phyloP scores from a whole-genome alignment of 331 rosid genomes.

The Erythrophleum ivorense region DNA sequence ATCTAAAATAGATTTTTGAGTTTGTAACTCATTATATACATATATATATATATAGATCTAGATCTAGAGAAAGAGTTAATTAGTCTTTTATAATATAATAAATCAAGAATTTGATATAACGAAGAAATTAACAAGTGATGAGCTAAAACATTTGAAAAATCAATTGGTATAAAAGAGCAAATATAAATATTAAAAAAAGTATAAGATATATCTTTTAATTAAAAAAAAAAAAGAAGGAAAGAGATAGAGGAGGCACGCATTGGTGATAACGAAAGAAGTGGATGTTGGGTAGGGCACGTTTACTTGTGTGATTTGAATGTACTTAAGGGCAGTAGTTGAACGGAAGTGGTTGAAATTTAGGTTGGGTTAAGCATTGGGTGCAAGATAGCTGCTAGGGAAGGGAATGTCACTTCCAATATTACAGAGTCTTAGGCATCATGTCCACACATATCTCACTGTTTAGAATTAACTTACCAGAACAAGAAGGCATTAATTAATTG shows the following conservation, averaged over 20 bases:
- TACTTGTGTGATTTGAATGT: constrained; percentile 17
- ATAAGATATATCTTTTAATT: too few relatives aligned
- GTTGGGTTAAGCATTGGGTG: constrained; percentile 30
- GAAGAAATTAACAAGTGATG: too few relatives aligned
- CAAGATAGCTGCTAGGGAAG: neutral
- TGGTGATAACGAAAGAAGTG: constrained; percentile 40
- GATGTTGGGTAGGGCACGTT: constrained; percentile 26
- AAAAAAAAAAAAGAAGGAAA: too few relatives aligned
- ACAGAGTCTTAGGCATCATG: neutral
- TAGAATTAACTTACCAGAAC: neutral
- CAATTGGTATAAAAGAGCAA: too few relatives aligned
- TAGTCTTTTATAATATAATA: too few relatives aligned
- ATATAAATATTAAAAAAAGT: too few relatives aligned
- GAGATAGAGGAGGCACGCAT: neutral
- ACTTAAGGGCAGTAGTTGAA: constrained; percentile 36
- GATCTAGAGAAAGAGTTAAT: too few relatives aligned
- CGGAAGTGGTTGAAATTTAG: constrained; percentile 43
- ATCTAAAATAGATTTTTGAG: too few relatives aligned
- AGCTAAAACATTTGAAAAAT: too few relatives aligned
- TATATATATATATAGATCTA: too few relatives aligned
- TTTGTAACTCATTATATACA: too few relatives aligned
- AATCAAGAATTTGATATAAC: too few relatives aligned
- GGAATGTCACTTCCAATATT: neutral
- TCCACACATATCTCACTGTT: constrained; percentile 9
- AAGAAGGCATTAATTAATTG: neutral